Base-by-base conservation (phyloP, 441 rosid species). In the Euphorbia celastroides region DNA sequence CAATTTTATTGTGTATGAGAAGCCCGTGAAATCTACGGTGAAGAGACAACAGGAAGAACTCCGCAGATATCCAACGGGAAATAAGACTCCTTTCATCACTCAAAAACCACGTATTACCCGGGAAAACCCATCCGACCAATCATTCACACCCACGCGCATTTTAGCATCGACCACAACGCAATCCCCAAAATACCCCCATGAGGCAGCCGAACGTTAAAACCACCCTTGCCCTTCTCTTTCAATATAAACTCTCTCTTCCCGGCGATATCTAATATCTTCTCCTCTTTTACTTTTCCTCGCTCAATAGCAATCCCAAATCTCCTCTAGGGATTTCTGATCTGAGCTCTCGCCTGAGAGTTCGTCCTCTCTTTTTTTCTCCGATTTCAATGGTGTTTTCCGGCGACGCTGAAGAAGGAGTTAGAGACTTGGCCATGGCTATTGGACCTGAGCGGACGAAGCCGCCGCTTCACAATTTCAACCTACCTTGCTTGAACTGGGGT, bases 401-500 rank as follows among this genome's bases (percentile, higher is more conserved):
- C 54, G 60, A 48, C 44, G 2, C 50, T 2, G n/a, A 7, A 31
- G 64, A 46, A 66, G 34, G 63, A 44, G 70, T 36, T 34, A 28
- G 74, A 64, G 78, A 69, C 54, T 57, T 56, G 26, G 66, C 56
- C 56, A 83, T 77, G 90, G 81, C 77, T 71, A 75, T 63, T 82
- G 77, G 74, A 57, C 69, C 78, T 1, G 89, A 85, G 81, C 79
- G 96, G 84, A 85, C 94, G 60, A 76, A 77, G 67, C 79, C 78
- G 69, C 82, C 72, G 73, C 96, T 93, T 28, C 97, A 93, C 69
- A 93, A 90, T 83, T 88, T 93, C 78, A 66, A 83, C 58, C 81
- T 90, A 10, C 96, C 93, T 48, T 77, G 70, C 72, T 81, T 90
- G 69, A 82, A 83, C 82, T 90, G 98, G 97, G 97, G 97, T 19